Evolutionary conservation across 2,329 filamentous ascomycete genomes (phyloP).

Genomic region (Botryotinia narcissicola): DNA sequence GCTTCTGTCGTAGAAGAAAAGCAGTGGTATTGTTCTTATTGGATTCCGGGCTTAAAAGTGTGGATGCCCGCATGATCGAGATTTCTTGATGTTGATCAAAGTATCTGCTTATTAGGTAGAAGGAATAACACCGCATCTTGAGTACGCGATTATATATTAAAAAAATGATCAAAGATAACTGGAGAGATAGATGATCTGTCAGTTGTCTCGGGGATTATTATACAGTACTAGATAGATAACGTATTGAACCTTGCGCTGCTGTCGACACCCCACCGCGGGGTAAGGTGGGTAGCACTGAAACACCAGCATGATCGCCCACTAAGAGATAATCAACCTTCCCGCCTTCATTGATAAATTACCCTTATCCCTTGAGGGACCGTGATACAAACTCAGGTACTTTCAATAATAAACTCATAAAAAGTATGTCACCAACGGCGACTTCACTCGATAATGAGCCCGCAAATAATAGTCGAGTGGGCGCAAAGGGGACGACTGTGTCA

Average conservation of each 20-base stretch:
- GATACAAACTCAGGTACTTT: not conserved
- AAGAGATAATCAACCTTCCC: not conserved
- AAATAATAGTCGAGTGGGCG: constrained; percentile 43
- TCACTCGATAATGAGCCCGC: constrained; percentile 38
- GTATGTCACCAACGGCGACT: constrained; percentile 42
- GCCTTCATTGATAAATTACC: not conserved
- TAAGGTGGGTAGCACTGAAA: not conserved
- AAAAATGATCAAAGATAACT: not conserved
- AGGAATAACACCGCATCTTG: not conserved
- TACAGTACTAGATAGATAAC: not conserved
- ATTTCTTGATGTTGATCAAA: not conserved
- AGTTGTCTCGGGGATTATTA: not conserved
- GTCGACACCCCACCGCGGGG: not conserved
- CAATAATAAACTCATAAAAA: not conserved
- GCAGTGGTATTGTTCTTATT: not conserved
- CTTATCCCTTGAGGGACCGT: not conserved
- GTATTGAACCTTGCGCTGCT: not conserved
- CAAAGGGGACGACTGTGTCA: constrained; percentile 46
- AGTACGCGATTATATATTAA: not conserved
- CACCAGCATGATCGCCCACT: not conserved
- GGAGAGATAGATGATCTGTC: not conserved
- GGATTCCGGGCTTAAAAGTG: not conserved
- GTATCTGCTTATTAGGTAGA: not conserved
- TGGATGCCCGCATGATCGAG: not conserved
- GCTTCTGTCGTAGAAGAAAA: not conserved